Base-by-base conservation (phyloP, 1,284 basidiomycete genomes). In the Leccinum ponderosum region DNA sequence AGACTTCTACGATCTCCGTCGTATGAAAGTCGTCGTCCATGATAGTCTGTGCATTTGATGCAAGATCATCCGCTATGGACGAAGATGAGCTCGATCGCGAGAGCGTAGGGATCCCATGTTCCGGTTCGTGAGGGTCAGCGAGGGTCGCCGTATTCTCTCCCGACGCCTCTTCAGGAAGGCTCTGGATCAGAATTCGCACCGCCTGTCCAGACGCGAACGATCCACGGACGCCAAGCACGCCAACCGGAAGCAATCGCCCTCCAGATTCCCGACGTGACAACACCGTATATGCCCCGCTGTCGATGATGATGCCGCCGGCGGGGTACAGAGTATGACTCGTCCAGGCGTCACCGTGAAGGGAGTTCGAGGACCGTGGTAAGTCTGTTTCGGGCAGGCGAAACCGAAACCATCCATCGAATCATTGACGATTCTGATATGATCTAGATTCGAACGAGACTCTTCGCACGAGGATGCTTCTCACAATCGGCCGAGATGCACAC, bases 131-230 rank as follows among this genome's bases (percentile, higher is more conserved):
- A 27, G 35, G 9, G 27, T 64, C 55, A 5, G 59, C n/a, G 15
- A 44, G 17, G 17, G 20, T 25, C 51, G 54, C 27, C 68, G 66
- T 12, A 4, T 71, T 67, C 54, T 70, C 66, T 57, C 62, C 66
- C 63, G 64, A 66, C 64, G 58, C 64, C 54, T 58, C 66, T 66
- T 63, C 76, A 63, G 66, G 67, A 17, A 62, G 63, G 25, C 78
- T 74, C 9, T 85, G 80, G 4, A 97, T 87, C 44, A 92, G 81
- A 54, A 99, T 88, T 15, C 89, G 83, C 22, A 99, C 95, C 0
- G 95, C 97, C 76, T 98, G 96, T 31, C 95, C 95, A 1, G 93
- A 89, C 0, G 97, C 97, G 75, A 98, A 99, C 0, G 86, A 86
- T 8, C 97, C 97, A 47, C 89, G 86, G 35, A 98, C 90, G 2